Conservation (phyloP, 345 rosid species). For the Fremontodendron californicum region DNA sequence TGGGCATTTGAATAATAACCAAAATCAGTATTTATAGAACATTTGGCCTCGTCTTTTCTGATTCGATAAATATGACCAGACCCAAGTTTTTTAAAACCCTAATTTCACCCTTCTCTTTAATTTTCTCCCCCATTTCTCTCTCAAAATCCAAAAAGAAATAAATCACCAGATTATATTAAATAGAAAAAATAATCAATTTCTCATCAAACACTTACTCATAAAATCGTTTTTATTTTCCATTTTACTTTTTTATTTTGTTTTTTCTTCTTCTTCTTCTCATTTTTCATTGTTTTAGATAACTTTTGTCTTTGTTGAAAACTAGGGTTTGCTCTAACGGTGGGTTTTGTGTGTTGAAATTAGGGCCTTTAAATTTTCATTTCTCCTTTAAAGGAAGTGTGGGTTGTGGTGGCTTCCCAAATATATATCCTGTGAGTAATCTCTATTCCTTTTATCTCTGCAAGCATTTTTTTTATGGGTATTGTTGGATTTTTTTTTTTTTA, state of each 20-base stretch:
- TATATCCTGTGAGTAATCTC: slow-evolving; percentile 30
- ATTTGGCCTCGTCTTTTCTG: not conserved
- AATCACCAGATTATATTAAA: not conserved
- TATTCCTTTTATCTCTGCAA: not conserved
- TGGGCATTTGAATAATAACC: not conserved
- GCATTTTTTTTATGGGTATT: not conserved
- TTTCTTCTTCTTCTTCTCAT: not conserved
- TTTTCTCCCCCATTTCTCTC: not conserved
- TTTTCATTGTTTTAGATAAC: not conserved
- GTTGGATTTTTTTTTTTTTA: not conserved
- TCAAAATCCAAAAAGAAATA: too few species aligned
- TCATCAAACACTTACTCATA: not conserved
- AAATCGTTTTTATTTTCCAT: not conserved
- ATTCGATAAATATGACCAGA: not conserved
- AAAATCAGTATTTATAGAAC: not conserved
- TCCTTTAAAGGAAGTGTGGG: slow-evolving; percentile 8
- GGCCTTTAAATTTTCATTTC: slow-evolving; percentile 27
- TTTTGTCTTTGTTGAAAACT: not conserved
- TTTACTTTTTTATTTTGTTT: not conserved
- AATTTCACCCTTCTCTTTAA: not conserved
- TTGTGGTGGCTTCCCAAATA: slow-evolving; percentile 7
- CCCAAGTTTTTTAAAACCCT: slow-evolving; percentile 1
- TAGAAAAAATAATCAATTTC: not conserved
- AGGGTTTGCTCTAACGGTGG: slow-evolving; percentile 31
- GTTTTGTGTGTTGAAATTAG: slow-evolving; percentile 42